phyloP scores from a whole-genome alignment of 1,284 basidiomycete genomes.

The Takashimella tepidaria region DNA sequence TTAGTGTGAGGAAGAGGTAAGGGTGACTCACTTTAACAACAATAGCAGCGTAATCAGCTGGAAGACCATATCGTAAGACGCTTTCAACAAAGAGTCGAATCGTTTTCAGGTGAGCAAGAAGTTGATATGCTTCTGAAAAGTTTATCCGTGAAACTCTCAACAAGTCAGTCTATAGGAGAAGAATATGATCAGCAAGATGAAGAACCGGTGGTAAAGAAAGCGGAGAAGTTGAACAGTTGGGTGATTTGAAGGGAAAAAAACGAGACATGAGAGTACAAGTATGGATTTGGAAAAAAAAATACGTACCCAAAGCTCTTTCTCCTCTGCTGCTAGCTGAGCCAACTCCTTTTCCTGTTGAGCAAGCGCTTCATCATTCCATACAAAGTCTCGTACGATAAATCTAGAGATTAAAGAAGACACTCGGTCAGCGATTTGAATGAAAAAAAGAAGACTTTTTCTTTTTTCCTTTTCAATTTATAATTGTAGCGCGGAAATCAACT shows the following conservation, averaged over 20 bases:
- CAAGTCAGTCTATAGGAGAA: slow-evolving; percentile 69
- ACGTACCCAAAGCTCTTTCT: slow-evolving; percentile 95
- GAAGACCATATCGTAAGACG: slow-evolving; percentile 90
- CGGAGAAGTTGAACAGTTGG: neutral
- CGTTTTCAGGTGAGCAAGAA: slow-evolving; percentile 89
- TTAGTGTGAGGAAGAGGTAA: neutral
- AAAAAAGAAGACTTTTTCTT: neutral
- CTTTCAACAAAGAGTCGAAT: slow-evolving; percentile 90
- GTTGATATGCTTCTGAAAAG: slow-evolving; percentile 94
- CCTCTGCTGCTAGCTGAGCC: slow-evolving; percentile 70
- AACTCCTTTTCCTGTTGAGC: slow-evolving; percentile 78
- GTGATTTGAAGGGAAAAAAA: no score
- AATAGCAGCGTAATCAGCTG: slow-evolving; percentile 82
- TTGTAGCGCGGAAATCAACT: neutral
- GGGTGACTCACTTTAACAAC: slow-evolving; percentile 67
- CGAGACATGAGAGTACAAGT: no score
- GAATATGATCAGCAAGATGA: neutral
- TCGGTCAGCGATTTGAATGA: neutral
- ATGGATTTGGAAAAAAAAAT: no score
- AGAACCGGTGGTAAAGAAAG: neutral
- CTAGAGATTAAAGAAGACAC: slow-evolving; percentile 41
- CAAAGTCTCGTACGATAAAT: slow-evolving; percentile 90
- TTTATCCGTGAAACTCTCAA: slow-evolving; percentile 88
- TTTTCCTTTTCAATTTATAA: neutral
- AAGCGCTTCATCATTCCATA: slow-evolving; percentile 81